phyloP scores from a whole-genome alignment of 768 basidiomycete species.

The Dioszegia crocea region DNA sequence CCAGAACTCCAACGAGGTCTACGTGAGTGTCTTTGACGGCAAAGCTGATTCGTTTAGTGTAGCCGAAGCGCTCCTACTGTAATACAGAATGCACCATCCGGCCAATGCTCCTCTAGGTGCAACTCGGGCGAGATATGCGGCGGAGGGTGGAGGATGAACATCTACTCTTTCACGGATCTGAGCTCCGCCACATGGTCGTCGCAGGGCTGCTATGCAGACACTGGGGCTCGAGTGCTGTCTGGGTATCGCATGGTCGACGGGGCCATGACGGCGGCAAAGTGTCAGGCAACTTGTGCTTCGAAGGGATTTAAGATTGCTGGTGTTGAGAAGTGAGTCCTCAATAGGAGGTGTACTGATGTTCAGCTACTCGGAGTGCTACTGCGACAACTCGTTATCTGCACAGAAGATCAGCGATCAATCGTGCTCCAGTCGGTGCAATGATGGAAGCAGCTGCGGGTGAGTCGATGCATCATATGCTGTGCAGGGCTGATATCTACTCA shows the following conservation, averaged over 20 bases:
- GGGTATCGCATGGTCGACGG: neutral
- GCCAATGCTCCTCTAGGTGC: neutral
- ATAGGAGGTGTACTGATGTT: too few relatives aligned
- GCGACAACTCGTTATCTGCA: neutral
- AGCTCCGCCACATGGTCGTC: neutral
- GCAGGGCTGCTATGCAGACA: slow-evolving; percentile 1
- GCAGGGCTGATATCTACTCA: neutral
- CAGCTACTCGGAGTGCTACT: slow-evolving; percentile 18
- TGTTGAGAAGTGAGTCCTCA: slow-evolving; percentile 29
- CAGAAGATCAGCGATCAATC: neutral
- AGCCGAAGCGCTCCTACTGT: neutral
- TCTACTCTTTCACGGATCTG: neutral
- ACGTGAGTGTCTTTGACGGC: neutral
- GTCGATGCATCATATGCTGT: too few relatives aligned
- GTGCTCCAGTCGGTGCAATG: neutral
- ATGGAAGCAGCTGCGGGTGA: slow-evolving; percentile 1
- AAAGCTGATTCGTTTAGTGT: neutral
- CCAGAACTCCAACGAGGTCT: neutral
- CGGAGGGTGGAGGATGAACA: neutral
- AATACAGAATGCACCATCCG: neutral
- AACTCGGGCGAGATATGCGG: slow-evolving; percentile 1
- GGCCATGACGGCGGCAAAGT: slow-evolving; percentile 23
- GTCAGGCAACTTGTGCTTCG: slow-evolving; percentile 21
- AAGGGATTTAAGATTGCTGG: slow-evolving; percentile 28
- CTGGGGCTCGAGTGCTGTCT: neutral